Base-by-base conservation (phyloP, 1,284 basidiomycete species). In the Tetrapyrgos nigripes region DNA sequence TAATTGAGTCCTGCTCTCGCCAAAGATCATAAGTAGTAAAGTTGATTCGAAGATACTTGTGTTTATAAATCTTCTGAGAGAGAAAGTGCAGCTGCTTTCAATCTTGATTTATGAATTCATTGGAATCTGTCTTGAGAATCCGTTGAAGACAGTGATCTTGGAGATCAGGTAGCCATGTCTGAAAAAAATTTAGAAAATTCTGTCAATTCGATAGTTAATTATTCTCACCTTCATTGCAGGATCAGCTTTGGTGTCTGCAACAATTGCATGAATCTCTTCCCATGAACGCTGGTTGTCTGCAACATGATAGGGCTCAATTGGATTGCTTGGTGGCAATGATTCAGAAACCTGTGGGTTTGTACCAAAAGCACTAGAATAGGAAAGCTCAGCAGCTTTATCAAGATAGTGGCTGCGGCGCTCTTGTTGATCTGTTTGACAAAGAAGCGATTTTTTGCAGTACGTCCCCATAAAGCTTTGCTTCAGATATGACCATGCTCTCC, bases 1-100 rank as follows among this genome's bases (percentile, higher is more conserved):
- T 75, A 29, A 80, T 63, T 4, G 63, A 59, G 59, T 79, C 78
- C 58, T 76, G 68, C 9, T 62, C 68, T 2, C 70, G 68, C 19
- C 65, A 59, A 3, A 73, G 53, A 58, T 74, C 68, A 60, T 76
- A 76, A 4, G 70, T 70, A 2, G 72, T 74, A 59, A 69, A 74
- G 47, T 73, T 69, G 35, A 72, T 19, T 1, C 61, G 60, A 1
- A 71, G 17, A 11, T 62, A 58, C 33, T 66, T 64, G 61, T 71
- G 68, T 5, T 43, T 17, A 43, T 69, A 70, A 1, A 73, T 24
- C n/a, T n/a, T 8, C 6, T 45, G 6, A 19, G 17, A 19, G 19
- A 45, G 8, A 24, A 45, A 45, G 9, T 6, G 6, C 6, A 45
- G 17, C 8, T 24, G 8, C 6, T 9, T 8, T 8, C 43, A 19